A percentile compares a stretch with the other conserved stretches of the same genome.
These are phyloP conservation scores for Eimeria brunetti DNA, from an alignment of 169 alveolate genomes.

Conservation along the genomic window DNA sequence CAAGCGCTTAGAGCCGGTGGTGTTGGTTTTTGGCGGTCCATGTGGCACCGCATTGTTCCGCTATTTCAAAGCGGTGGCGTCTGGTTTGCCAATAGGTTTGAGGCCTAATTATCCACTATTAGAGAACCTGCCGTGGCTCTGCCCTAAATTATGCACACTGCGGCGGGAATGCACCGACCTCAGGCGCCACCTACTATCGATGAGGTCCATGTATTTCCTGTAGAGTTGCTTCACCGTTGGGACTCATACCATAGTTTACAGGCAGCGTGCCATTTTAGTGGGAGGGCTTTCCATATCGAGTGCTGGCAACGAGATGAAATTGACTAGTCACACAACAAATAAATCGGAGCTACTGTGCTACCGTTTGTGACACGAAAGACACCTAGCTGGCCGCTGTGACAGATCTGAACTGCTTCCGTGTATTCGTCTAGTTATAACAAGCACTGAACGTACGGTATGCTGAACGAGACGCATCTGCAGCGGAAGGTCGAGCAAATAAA, in stretches of 20 bases:
- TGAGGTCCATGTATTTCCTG: background rate
- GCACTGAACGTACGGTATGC: background rate
- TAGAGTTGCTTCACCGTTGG: background rate
- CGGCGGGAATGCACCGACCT: background rate
- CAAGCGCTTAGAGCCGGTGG: background rate
- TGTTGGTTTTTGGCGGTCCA: background rate
- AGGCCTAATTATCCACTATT: background rate
- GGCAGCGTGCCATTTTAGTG: background rate
- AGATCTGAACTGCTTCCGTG: background rate
- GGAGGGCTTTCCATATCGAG: background rate
- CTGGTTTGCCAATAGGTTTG: background rate
- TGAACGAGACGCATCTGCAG: background rate
- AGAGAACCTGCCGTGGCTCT: background rate
- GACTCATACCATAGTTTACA: background rate
- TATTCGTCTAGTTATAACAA: background rate
- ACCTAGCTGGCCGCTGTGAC: background rate
- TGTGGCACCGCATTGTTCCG: background rate
- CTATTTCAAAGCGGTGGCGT: background rate
- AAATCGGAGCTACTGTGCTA: background rate
- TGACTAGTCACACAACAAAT: background rate
- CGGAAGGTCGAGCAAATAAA: background rate
- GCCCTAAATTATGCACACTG: background rate
- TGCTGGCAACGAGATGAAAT: background rate
- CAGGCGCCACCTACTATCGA: background rate
- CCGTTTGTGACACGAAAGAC: background rate